phyloP scores from a whole-genome alignment of 208 protist genomes.

The Leishmania martiniquensis region DNA sequence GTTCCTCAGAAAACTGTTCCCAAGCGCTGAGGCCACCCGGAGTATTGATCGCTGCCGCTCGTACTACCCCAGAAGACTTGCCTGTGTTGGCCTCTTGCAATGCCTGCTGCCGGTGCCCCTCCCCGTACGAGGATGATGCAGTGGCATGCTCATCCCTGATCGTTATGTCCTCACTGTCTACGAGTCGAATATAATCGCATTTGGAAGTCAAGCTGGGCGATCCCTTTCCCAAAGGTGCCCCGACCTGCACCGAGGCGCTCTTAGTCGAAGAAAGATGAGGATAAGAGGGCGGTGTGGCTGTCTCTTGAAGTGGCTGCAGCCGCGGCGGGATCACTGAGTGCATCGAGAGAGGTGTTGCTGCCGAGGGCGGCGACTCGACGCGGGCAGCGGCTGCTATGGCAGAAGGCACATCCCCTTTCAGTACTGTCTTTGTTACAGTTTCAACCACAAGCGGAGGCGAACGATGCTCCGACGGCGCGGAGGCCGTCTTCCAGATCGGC shows the following conservation, averaged over 20 bases:
- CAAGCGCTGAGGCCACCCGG: conserved; percentile 30
- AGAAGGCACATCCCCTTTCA: background rate
- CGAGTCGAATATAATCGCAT: conserved; percentile 35
- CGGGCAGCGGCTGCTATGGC: background rate
- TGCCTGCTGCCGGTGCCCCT: conserved; percentile 8
- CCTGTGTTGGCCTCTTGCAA: background rate
- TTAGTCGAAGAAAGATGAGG: background rate
- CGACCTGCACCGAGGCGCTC: background rate
- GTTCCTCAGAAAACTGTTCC: conserved; percentile 25
- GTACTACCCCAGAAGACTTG: background rate
- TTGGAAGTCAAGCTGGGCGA: background rate
- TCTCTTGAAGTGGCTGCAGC: conserved; percentile 4
- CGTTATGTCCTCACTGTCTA: conserved; percentile 19
- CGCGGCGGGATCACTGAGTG: background rate
- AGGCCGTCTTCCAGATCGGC: conserved; percentile 70
- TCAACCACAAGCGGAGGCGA: conserved; percentile 7
- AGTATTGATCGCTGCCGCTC: background rate
- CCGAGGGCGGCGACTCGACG: conserved; percentile 2
- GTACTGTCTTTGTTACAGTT: background rate
- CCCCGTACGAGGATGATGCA: conserved; percentile 1
- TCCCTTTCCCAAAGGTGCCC: background rate
- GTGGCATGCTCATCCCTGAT: background rate
- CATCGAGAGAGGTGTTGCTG: background rate
- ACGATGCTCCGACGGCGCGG: background rate
- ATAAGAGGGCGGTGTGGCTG: background rate